phyloP scores from a whole-genome alignment of 495 filamentous ascomycete genomes.

The Neurospora sp. region DNA sequence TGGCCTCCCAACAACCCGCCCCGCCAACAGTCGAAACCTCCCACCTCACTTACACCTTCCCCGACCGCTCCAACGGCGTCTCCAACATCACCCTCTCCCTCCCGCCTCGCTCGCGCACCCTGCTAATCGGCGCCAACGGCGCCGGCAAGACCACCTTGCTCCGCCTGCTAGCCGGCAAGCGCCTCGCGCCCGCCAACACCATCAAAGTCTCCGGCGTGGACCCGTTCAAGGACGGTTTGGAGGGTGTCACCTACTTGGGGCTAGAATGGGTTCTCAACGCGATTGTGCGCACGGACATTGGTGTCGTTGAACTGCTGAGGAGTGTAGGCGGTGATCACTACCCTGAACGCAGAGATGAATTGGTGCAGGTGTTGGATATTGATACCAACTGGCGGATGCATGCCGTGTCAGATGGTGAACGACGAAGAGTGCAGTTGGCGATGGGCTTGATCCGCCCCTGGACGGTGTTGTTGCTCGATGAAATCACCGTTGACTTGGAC shows the following conservation, averaged over 20 bases:
- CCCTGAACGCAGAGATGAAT: conserved; percentile 69
- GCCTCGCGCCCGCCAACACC: conserved; percentile 64
- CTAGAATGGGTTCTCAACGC: conserved; percentile 98
- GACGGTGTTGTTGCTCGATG: conserved; percentile 82
- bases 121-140: conserved; percentile 94
- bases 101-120: conserved; percentile 72
- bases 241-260: conserved; percentile 93
- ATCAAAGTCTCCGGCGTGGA: conserved; percentile 73
- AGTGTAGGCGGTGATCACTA: conserved; percentile 83
- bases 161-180: conserved; percentile 76
- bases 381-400: conserved; percentile 92
- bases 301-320: conserved; percentile 70
- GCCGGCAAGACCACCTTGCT: conserved; percentile 96
- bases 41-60: conserved; percentile 80
- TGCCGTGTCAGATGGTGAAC: conserved; percentile 91
- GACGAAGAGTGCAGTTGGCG: conserved; percentile 82
- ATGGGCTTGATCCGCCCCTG: conserved; percentile 96
- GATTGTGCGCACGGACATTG: conserved; percentile 91
- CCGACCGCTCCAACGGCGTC: conserved; percentile 66
- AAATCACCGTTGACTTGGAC: conserved; percentile 96
- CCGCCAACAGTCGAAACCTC: conserved; percentile 49
- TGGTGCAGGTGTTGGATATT: conserved; percentile 83
- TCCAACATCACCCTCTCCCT: conserved; percentile 60
- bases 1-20: not conserved
- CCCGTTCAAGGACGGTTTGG: conserved; percentile 77